Evolutionary conservation across 2,329 filamentous ascomycete genomes (phyloP).

Genomic region (Xylaria arbuscula): DNA sequence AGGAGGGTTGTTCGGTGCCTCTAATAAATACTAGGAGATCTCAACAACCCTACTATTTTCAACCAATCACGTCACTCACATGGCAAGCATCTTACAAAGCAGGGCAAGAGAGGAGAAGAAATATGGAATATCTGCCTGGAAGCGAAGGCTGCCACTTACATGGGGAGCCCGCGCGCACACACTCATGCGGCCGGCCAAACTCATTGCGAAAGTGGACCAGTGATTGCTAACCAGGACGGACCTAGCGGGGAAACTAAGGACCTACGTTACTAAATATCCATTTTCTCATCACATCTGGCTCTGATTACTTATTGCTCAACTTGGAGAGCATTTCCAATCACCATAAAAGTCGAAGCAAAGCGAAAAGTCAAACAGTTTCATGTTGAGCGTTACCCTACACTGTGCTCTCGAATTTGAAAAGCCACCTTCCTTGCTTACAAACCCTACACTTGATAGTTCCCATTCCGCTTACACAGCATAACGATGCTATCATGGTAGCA

Average conservation of each 20-base stretch:
- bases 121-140: slow-evolving; percentile 11
- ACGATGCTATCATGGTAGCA: slow-evolving; percentile 29
- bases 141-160: slow-evolving; percentile 26
- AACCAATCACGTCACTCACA: slow-evolving; percentile 24
- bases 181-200: slow-evolving; percentile 19
- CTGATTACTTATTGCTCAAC: not conserved
- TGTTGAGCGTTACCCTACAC: slow-evolving; percentile 23
- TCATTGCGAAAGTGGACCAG: slow-evolving; percentile 21
- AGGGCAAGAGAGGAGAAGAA: slow-evolving; percentile 9
- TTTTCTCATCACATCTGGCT: not conserved
- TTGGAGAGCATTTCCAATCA: not conserved
- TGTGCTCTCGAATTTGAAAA: slow-evolving; percentile 4
- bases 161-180: slow-evolving; percentile 1
- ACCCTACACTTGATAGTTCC: slow-evolving; percentile 19
- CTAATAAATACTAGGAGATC: slow-evolving; percentile 22
- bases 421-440: slow-evolving; percentile 5
- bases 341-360: not conserved
- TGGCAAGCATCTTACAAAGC: slow-evolving; percentile 5
- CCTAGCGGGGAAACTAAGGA: not conserved
- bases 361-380: not conserved
- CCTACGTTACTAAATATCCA: not conserved
- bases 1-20: not conserved
- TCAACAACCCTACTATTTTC: not conserved
- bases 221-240: not conserved
- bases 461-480: slow-evolving; percentile 12